Evolutionary conservation across 495 filamentous ascomycete genomes (phyloP).

Genomic region (Aspergillus funiculosus): DNA sequence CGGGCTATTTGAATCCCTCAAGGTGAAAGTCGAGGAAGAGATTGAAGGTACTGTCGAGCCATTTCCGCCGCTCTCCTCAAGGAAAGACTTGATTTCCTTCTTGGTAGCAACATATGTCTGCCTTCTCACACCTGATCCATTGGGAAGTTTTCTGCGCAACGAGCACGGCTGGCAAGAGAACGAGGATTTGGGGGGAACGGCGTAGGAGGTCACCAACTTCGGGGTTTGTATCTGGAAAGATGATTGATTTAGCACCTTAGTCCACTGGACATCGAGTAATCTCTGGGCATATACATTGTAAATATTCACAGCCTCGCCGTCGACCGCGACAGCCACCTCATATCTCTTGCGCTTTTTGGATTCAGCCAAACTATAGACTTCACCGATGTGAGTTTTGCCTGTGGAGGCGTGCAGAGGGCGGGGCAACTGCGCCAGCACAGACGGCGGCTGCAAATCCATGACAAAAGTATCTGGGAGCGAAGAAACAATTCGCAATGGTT

Average conservation of each 20-base stretch:
- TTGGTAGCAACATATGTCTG: constrained; percentile 60
- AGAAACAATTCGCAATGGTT: constrained; percentile 1
- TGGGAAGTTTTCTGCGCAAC: constrained; percentile 53
- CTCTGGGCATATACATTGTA: constrained; percentile 64
- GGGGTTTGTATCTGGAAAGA: constrained; percentile 65
- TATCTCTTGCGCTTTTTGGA: constrained; percentile 78
- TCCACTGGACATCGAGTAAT: neutral
- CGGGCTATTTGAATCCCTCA: constrained; percentile 41
- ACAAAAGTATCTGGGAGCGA: constrained; percentile 12
- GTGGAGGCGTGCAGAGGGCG: constrained; percentile 55
- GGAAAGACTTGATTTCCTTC: constrained; percentile 49
- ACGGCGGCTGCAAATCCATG: constrained; percentile 45
- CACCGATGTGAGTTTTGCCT: constrained; percentile 56
- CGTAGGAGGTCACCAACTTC: constrained; percentile 78
- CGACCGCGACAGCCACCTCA: constrained; percentile 79
- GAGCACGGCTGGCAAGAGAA: constrained; percentile 77
- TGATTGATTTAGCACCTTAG: constrained; percentile 6
- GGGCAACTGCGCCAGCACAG: constrained; percentile 60
- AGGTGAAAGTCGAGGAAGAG: constrained; percentile 35
- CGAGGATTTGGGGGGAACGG: constrained; percentile 70
- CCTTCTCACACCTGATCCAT: constrained; percentile 51
- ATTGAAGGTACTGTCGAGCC: constrained; percentile 35
- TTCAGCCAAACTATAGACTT: constrained; percentile 65
- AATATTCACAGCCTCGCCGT: constrained; percentile 86
- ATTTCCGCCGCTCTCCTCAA: constrained; percentile 40